Base-by-base conservation (phyloP, 768 basidiomycete genomes). In the Mycena vitilis region DNA sequence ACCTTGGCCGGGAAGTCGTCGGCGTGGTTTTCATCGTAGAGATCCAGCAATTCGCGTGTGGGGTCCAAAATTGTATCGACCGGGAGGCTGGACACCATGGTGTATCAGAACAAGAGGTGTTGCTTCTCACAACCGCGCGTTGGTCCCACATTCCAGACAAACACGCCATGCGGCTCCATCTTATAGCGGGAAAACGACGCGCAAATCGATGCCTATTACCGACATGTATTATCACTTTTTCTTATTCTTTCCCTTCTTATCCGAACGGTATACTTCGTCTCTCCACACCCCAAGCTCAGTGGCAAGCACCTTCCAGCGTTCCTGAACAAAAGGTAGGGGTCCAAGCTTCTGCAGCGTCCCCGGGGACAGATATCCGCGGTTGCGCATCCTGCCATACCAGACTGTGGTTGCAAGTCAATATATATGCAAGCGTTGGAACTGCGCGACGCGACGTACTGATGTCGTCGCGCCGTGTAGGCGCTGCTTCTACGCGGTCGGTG, bases 381-480 rank as follows among this genome's bases (percentile, higher is more conserved):
- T 93, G 72, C 79, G 82, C 82, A 88, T 85, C 64, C 86, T 84
- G 23, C 91, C 88, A 74, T 95, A 95, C 91, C 94, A 95, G 34
- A 89, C 94, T 95, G 70, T 16, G 38, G 66, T 47, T 53, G 52
- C 36, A 47, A 53, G 49, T 60, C 49, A 70, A 38, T 25, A 47
- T 37, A 36, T 18, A 49, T 10, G 67, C 55, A 53, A n/a, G n/a
- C 36, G 48, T 47, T 54, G 53, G 18, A 52, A 58, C 38, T 30
- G 47, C 25, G 34, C 30, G 36, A 49, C 58, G 44, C 48, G 23
- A 84, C 92, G 78, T 75, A 95, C 94, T 77, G 63, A 96, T 96
- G 76, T 96, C 94, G 70, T 89, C 85, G 63, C 94, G 90, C 66
- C 92, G 89, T n/a, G 92, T 94, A 0, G 95, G 95, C 12, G 91